Conservation (phyloP, 805 yeast species). For the Zygosaccharomyces lentus region DNA sequence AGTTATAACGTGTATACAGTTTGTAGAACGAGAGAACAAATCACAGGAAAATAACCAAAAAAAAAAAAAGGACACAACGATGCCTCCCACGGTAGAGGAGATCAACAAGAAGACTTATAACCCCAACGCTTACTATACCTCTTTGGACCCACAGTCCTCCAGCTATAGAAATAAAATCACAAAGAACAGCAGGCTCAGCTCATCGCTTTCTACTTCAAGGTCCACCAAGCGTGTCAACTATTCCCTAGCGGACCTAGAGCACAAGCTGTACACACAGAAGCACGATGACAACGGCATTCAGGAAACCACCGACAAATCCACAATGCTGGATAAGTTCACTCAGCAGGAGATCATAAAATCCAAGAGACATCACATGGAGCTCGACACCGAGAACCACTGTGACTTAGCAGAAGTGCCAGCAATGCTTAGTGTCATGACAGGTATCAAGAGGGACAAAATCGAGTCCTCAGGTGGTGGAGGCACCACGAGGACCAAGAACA, state of each 20-base stretch:
- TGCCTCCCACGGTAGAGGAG: constrained; percentile 28
- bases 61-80: neutral
- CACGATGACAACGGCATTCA: constrained; percentile 11
- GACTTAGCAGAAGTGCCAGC: constrained; percentile 31
- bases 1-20: constrained; percentile 8
- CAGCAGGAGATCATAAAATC: constrained; percentile 32
- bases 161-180: constrained; percentile 20
- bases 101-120: constrained; percentile 32
- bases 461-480: constrained; percentile 20
- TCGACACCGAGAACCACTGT: constrained; percentile 31
- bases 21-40: neutral
- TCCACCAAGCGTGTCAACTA: constrained; percentile 34
- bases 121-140: constrained; percentile 33
- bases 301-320: constrained; percentile 9
- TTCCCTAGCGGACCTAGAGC: constrained; percentile 35
- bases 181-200: constrained; percentile 12
- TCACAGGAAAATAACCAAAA: neutral
- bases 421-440: constrained; percentile 30
- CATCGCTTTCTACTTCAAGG: constrained; percentile 19
- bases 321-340: constrained; percentile 25
- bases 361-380: constrained; percentile 32
- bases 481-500: constrained; percentile 23
- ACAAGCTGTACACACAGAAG: constrained; percentile 24
- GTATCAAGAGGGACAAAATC: constrained; percentile 30
- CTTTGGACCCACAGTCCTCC: constrained; percentile 21